Evolutionary conservation across 2,329 filamentous ascomycete species (phyloP), one percentile per base, ranked within the genome.

Genomic region (Graphilbum sp.): DNA sequence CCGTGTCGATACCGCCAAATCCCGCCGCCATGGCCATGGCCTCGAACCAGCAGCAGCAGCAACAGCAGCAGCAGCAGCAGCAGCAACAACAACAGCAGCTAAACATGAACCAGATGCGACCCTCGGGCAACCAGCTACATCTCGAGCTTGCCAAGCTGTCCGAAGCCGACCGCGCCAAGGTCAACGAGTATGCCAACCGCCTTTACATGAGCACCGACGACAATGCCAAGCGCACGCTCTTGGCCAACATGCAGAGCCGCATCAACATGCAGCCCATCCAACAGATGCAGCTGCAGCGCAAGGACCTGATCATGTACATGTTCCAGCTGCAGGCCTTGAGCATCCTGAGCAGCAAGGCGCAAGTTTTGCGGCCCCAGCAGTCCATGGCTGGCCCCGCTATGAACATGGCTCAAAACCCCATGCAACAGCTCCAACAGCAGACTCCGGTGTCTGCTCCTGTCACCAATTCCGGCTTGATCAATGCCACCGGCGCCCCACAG

Each of bases 221-320:
- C 1, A 52, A 56, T 4, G 56, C 64, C 5, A 71, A 66, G 46
- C 52, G 55, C 20, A 54, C 57, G 3, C 47, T 64, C 16, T 56
- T 66, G 21, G 42, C 58, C 2, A 46, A 52, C 9, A 50, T 71
- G 5, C 55, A 62, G 35, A 39, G 40, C 17, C 58, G 52, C 30
- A 50, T 65, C 44, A 45, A 47, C 3, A 56, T 54, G 1, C 62
- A 66, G 35, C 47, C 61, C 5, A 47, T 64, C 8, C 49, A 55
- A 35, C 62, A 66, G 19, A 54, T 67, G 17, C 59, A 63, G 32
- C 47, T 54, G 0, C 58, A 63, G 32, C 58, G 58, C 4, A 58
- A 62, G 29, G 72, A 77, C 44, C 67, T 65, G 0, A 41, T 70
- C 3, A 41, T 67, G 17, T 54, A 64, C 40, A 67, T 59, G 41